Evolutionary conservation across 179 eudicot genomes (phyloP).

Genomic region (Silene coronaria): DNA sequence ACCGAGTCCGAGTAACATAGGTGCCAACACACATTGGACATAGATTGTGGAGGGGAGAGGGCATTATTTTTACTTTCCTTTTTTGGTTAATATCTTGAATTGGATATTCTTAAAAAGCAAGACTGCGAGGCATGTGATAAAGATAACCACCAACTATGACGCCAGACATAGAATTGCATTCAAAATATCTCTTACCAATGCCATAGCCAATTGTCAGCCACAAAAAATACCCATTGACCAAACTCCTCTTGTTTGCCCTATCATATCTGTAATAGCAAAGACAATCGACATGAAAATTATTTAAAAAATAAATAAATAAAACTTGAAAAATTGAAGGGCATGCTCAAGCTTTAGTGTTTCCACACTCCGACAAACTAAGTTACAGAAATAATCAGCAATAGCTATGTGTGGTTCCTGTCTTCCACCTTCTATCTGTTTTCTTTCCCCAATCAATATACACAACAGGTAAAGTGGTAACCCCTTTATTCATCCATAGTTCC

Average conservation of each 20-base stretch:
- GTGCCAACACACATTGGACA: too few species aligned
- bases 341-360: slow-evolving; percentile 4
- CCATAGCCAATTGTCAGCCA: slow-evolving; percentile 75
- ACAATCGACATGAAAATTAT: neutral
- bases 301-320: neutral
- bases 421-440: neutral
- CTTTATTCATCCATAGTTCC: neutral
- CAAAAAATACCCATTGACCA: slow-evolving; percentile 68
- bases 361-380: neutral
- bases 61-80: too few species aligned
- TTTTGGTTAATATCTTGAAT: neutral
- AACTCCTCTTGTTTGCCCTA: slow-evolving; percentile 52
- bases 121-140: neutral
- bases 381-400: neutral
- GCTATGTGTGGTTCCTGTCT: neutral
- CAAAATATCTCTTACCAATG: slow-evolving; percentile 45
- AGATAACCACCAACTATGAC: neutral
- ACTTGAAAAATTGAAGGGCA: neutral
- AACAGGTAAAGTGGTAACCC: neutral
- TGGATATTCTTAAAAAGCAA: neutral
- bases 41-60: too few species aligned
- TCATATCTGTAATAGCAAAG: slow-evolving; percentile 56
- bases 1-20: too few species aligned
- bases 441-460: neutral
- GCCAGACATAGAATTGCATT: neutral